phyloP scores from a whole-genome alignment of 176 grass and related monocot species.

The Juncus effusus region DNA sequence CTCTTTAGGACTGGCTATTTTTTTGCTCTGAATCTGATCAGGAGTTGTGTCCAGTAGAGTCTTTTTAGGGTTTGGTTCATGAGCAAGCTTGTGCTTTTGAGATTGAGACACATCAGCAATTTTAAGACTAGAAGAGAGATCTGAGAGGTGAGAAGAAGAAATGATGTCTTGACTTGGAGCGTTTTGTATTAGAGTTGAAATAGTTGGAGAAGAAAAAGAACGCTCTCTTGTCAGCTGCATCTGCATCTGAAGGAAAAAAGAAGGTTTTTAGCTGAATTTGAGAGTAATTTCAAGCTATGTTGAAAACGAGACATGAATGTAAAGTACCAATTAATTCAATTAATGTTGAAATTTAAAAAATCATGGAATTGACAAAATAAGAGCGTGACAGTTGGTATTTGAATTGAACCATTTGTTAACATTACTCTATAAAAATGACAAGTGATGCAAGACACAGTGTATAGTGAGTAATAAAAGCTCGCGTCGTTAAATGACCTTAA shows the following conservation, averaged over 20 bases:
- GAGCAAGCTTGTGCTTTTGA: constrained; percentile 12
- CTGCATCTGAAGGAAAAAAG: constrained; percentile 2
- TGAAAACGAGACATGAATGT: too few relatives aligned
- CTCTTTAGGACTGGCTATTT: constrained; percentile 19
- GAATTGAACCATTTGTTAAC: too few relatives aligned
- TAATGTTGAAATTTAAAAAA: too few relatives aligned
- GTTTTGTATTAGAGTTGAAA: neutral
- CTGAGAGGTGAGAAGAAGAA: neutral
- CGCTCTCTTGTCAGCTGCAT: constrained; percentile 12
- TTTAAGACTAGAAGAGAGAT: neutral
- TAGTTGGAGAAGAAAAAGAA: constrained; percentile 4
- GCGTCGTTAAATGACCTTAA: too few relatives aligned
- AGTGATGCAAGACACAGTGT: too few relatives aligned
- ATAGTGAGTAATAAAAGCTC: too few relatives aligned
- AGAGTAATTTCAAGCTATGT: neutral
- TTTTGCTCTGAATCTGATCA: constrained; percentile 52
- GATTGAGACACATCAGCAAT: neutral
- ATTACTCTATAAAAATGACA: too few relatives aligned
- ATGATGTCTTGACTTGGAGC: neutral
- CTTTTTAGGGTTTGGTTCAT: constrained; percentile 21
- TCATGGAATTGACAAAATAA: too few relatives aligned
- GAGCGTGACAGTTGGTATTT: too few relatives aligned
- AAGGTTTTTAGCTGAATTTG: neutral
- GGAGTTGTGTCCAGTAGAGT: constrained; percentile 9
- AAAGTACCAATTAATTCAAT: too few relatives aligned